Conservation (phyloP, 2,329 filamentous ascomycete genomes). For the Colletotrichum neosansevieriae region DNA sequence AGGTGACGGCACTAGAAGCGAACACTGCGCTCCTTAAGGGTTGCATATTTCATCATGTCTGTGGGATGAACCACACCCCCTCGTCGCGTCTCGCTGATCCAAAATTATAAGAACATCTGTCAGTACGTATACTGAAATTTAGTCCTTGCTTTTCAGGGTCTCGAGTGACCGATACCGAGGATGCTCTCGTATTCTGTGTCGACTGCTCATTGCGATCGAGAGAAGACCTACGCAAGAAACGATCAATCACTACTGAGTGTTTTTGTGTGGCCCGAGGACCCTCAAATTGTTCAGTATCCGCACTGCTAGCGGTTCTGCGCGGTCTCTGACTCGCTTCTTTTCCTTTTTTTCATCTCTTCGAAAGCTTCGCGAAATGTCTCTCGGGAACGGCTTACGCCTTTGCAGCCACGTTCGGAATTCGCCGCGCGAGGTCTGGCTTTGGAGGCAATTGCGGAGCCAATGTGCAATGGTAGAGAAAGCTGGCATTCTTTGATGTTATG, state of each 20-base stretch:
- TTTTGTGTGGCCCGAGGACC: constrained; percentile 2
- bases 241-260: constrained; percentile 22
- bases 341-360: neutral
- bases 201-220: neutral
- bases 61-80: neutral
- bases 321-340: neutral
- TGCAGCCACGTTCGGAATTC: constrained; percentile 11
- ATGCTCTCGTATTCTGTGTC: neutral
- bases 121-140: neutral
- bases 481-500: no score
- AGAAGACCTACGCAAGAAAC: constrained; percentile 1
- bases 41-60: constrained; percentile 4
- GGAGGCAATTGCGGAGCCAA: neutral
- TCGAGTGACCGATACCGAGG: constrained; percentile 7
- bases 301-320: neutral
- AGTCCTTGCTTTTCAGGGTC: constrained; percentile 22
- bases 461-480: no score
- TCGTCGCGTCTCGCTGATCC: neutral
- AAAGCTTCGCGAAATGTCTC: constrained; percentile 2
- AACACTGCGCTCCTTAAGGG: neutral
- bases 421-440: constrained; percentile 3
- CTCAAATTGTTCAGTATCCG: neutral
- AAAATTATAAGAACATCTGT: neutral
- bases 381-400: constrained; percentile 29
- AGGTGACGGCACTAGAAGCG: constrained; percentile 17